A percentile compares a stretch with the other conserved stretches of the same genome.
These are phyloP conservation scores for Scleroderma citrinum DNA, from an alignment of 768 basidiomycete genomes.

Conservation along the genomic window DNA sequence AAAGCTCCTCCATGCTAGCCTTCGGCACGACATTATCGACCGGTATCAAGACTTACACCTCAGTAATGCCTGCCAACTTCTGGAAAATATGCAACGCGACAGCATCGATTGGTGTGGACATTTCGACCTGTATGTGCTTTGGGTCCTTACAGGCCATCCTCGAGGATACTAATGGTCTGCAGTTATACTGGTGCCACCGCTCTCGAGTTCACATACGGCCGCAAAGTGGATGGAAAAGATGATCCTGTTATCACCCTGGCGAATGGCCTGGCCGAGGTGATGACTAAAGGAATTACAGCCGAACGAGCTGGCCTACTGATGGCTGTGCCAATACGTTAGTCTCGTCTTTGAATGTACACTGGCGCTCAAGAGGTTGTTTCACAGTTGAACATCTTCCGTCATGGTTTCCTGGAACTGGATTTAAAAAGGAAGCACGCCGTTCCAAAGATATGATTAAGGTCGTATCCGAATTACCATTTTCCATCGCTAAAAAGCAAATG, in stretches of 20 bases:
- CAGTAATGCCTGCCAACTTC: neutral
- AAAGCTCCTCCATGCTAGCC: slow-evolving; percentile 9
- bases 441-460: neutral
- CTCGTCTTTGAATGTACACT: neutral
- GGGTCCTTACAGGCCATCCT: neutral
- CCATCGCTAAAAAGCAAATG: slow-evolving; percentile 1
- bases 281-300: neutral
- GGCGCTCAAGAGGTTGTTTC: neutral
- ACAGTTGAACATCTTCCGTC: slow-evolving; percentile 9
- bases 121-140: slow-evolving; percentile 2
- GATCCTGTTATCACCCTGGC: slow-evolving; percentile 4
- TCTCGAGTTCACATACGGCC: slow-evolving; percentile 4
- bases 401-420: slow-evolving; percentile 11
- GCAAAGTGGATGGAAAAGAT: neutral
- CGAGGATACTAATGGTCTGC: neutral
- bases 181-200: neutral
- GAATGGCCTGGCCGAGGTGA: neutral
- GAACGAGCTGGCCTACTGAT: slow-evolving; percentile 1
- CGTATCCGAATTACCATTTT: slow-evolving; percentile 1
- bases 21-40: slow-evolving; percentile 2
- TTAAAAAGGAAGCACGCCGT: slow-evolving; percentile 1
- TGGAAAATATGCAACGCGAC: neutral
- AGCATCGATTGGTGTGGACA: neutral
- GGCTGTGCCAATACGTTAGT: slow-evolving; percentile 8
- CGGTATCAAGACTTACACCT: slow-evolving; percentile 5